Percentiles rank a stretch among this genome's conserved stretches.
Evolutionary conservation across 306 rosid genomes (phyloP).

Genomic region (Hippophae rhamnoides): DNA sequence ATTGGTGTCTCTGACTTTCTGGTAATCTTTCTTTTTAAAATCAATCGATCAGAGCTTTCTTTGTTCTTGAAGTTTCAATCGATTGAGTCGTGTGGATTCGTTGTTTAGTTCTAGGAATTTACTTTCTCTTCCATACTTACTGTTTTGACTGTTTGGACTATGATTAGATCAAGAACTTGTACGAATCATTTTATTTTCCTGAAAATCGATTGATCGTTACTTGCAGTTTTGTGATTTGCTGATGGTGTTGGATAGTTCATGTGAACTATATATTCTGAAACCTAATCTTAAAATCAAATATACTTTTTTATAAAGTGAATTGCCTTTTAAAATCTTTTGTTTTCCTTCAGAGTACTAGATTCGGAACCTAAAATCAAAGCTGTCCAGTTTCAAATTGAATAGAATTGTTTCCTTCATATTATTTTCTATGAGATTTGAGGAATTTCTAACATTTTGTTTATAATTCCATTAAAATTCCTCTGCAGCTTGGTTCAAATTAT

Average conservation of each 20-base stretch:
- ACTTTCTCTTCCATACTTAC: not conserved
- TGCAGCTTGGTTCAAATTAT: not conserved
- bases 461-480: not conserved
- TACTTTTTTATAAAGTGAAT: too few relatives aligned
- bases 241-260: not conserved
- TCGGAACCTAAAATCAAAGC: too few relatives aligned
- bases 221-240: not conserved
- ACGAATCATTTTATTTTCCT: not conserved
- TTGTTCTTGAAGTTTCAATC: conserved; percentile 3
- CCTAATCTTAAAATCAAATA: too few relatives aligned
- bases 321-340: too few relatives aligned
- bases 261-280: too few relatives aligned
- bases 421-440: too few relatives aligned
- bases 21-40: too few relatives aligned
- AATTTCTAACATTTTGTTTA: not conserved
- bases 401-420: too few relatives aligned
- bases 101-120: not conserved
- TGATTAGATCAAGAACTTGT: conserved; percentile 5
- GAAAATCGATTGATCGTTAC: not conserved
- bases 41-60: too few relatives aligned
- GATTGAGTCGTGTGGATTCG: not conserved
- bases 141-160: not conserved
- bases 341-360: too few relatives aligned
- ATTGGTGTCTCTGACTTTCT: too few relatives aligned
- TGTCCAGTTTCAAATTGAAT: too few relatives aligned